Conservation (phyloP, 2,329 filamentous ascomycete species). For the Coleophoma cylindrospora region DNA sequence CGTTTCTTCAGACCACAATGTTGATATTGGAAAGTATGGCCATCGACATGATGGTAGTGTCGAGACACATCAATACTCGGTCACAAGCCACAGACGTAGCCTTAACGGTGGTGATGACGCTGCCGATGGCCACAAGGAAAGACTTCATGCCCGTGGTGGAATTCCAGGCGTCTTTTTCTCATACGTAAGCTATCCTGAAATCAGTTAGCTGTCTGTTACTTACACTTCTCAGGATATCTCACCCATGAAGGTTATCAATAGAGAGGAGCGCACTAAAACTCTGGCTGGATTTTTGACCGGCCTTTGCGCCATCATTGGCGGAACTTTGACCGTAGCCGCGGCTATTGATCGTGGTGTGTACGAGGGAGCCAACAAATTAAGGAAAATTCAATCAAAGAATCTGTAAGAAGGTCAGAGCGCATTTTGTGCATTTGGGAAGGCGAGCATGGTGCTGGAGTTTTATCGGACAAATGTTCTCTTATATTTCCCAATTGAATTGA, state of each 20-base stretch:
- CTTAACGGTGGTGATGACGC: constrained; percentile 78
- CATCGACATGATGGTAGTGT: constrained; percentile 69
- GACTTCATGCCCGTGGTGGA: constrained; percentile 81
- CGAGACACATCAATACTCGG: constrained; percentile 97
- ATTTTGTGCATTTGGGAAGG: constrained; percentile 3
- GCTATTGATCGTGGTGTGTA: constrained; percentile 89
- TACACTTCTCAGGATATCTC: constrained; percentile 73
- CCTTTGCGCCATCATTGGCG: constrained; percentile 89
- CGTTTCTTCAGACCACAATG: constrained; percentile 39
- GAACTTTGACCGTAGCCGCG: constrained; percentile 91
- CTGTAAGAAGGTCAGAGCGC: constrained; percentile 29
- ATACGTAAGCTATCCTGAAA: constrained; percentile 58
- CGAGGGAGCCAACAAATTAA: constrained; percentile 78
- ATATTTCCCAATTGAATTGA: too few relatives aligned
- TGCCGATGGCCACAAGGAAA: constrained; percentile 86
- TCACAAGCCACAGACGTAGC: constrained; percentile 92
- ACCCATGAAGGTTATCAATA: constrained; percentile 99
- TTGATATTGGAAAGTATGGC: constrained; percentile 65
- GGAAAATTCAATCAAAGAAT: constrained; percentile 74
- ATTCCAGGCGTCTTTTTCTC: constrained; percentile 99
- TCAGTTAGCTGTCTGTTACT: constrained; percentile 1
- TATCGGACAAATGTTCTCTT: too few relatives aligned
- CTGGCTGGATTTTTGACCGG: constrained; percentile 92
- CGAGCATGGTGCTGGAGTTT: constrained; percentile 19
- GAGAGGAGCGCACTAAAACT: constrained; percentile 82